Evolutionary conservation across 2,329 filamentous ascomycete genomes (phyloP).

Genomic region (Alternaria gansuensis): DNA sequence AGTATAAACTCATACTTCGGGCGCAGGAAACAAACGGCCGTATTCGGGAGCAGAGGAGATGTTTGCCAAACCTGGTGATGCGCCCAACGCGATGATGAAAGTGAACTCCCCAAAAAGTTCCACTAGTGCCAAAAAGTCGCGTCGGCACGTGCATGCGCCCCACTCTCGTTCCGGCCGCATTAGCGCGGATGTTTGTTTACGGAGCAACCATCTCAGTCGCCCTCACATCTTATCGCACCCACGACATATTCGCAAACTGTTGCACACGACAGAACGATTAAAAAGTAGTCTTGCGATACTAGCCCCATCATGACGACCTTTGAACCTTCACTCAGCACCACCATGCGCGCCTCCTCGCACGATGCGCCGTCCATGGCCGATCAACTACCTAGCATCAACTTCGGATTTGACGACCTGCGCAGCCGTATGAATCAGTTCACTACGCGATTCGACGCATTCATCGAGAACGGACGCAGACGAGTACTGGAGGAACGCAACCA

Average conservation of each 20-base stretch:
- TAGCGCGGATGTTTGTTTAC: constrained; percentile 42
- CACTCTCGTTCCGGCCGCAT: constrained; percentile 15
- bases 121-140: constrained; percentile 38
- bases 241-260: constrained; percentile 24
- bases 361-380: constrained; percentile 74
- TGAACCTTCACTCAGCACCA: constrained; percentile 73
- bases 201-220: constrained; percentile 38
- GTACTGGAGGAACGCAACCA: constrained; percentile 93
- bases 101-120: constrained; percentile 28
- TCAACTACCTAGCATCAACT: constrained; percentile 86
- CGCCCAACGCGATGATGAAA: constrained; percentile 16
- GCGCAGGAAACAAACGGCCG: constrained; percentile 1
- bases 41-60: not conserved
- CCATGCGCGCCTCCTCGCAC: constrained; percentile 67
- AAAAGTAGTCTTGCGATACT: not conserved
- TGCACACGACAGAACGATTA: constrained; percentile 6
- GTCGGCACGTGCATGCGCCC: constrained; percentile 40
- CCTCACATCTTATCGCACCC: constrained; percentile 23
- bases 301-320: constrained; percentile 66
- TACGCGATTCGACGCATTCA: constrained; percentile 88
- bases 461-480: constrained; percentile 87
- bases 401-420: constrained; percentile 94
- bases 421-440: constrained; percentile 96
- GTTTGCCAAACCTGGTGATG: constrained; percentile 4
- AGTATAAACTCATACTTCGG: constrained; percentile 39